These are phyloP conservation scores for Neonectria coccinea DNA, from an alignment of 2,329 filamentous ascomycete species.

Conservation along the genomic window DNA sequence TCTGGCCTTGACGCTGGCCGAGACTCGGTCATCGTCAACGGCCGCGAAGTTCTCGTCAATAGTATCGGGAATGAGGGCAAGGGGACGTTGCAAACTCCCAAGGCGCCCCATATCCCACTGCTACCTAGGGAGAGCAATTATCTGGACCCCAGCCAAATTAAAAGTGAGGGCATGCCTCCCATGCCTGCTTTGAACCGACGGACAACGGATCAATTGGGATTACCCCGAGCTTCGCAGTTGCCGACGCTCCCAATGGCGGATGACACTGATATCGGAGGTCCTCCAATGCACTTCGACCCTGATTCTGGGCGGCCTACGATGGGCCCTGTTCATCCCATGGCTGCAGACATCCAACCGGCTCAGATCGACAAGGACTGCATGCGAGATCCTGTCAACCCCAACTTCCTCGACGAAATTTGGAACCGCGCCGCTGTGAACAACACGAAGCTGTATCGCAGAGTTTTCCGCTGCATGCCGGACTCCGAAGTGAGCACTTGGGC, in stretches of 20 bases:
- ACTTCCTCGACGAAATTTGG: slow-evolving; percentile 92
- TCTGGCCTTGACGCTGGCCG: slow-evolving; percentile 72
- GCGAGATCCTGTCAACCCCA: slow-evolving; percentile 84
- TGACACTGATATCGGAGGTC: slow-evolving; percentile 86
- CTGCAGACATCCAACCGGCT: slow-evolving; percentile 78
- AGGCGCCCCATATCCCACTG: slow-evolving; percentile 47
- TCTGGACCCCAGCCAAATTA: slow-evolving; percentile 48
- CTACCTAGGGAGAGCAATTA: slow-evolving; percentile 47
- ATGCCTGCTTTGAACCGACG: slow-evolving; percentile 67
- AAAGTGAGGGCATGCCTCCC: slow-evolving; percentile 68
- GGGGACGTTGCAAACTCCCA: slow-evolving; percentile 63
- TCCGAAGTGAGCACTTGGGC: slow-evolving; percentile 94
- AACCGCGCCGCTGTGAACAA: slow-evolving; percentile 90
- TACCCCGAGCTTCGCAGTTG: slow-evolving; percentile 76
- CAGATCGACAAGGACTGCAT: slow-evolving; percentile 91
- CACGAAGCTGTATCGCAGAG: slow-evolving; percentile 90
- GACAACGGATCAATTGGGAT: slow-evolving; percentile 74
- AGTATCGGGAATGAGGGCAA: slow-evolving; percentile 73
- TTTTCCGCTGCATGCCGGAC: slow-evolving; percentile 97
- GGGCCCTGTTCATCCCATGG: slow-evolving; percentile 62
- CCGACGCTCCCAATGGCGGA: slow-evolving; percentile 77
- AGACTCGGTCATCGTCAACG: slow-evolving; percentile 76
- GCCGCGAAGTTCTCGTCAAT: slow-evolving; percentile 78
- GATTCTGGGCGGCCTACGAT: slow-evolving; percentile 61
- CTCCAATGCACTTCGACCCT: slow-evolving; percentile 67